Evolutionary conservation across 2,329 filamentous ascomycete genomes (phyloP), one percentile per base, ranked within the genome.

Genomic region (Didymella lethalis): DNA sequence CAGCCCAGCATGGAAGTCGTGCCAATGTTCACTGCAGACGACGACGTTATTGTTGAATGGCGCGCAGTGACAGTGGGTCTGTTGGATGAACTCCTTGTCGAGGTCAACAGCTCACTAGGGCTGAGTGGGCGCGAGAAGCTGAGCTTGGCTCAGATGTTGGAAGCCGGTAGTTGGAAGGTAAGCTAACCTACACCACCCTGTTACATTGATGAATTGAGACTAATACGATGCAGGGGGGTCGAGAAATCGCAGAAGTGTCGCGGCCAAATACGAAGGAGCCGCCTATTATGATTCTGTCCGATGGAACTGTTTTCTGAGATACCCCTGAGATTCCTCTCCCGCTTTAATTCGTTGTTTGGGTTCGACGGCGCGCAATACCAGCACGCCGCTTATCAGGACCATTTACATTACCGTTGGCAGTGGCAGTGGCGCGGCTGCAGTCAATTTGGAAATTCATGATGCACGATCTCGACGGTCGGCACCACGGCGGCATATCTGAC

Each of bases 141-240:
- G 75, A 91, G 83, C 40, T 79, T 98, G 66, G 88, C 93, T 6
- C 95, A 99, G 77, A 87, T 99, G 81, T 83, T 99, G 18, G 95
- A 98, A 78, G 95, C 94, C 14, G 95, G 95, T 50, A 96, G 92
- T 74, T 99, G 95, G 94, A 98, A 98, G 90, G 93, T 95, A 78
- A 80, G 86, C 69, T 44, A 78, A 80, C 86, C 69, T 44, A 18
- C 10, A 20, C 23, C 23, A 26, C 25, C 7, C 14, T 18, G 12
- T 20, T 2, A 16, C 6, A 12, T 25, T 41, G 20, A 25, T 20
- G 12, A 46, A 26, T 14, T 11, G 3, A 3, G 10, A 29, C 57
- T 60, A 40, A 60, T 25, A 2, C 38, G 20, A 23, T 43, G 43
- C 64, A 87, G 93, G 94, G 94, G 69, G 95, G 95, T 59, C 89